These are phyloP conservation scores for Penicillium hesseltinei DNA, from an alignment of 2,329 filamentous ascomycete species.

Conservation along the genomic window DNA sequence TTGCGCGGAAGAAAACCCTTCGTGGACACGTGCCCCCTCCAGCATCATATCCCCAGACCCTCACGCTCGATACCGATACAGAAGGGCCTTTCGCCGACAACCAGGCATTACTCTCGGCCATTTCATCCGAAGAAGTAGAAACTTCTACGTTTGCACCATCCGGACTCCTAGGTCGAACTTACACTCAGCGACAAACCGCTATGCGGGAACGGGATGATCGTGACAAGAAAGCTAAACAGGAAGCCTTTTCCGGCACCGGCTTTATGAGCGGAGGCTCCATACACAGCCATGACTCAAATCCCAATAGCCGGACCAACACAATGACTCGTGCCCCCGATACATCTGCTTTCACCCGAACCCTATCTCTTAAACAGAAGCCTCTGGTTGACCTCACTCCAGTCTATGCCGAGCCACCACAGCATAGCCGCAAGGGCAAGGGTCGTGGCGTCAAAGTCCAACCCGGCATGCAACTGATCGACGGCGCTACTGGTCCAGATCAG, in stretches of 20 bases:
- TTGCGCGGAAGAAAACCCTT: constrained; percentile 28
- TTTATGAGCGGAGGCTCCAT: constrained; percentile 48
- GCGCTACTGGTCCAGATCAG: constrained; percentile 42
- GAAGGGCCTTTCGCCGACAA: constrained; percentile 9
- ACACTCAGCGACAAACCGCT: constrained; percentile 40
- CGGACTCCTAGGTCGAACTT: constrained; percentile 40
- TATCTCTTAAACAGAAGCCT: constrained; percentile 53
- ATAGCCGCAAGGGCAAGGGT: constrained; percentile 36
- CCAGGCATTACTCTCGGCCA: constrained; percentile 3
- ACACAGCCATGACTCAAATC: constrained; percentile 35
- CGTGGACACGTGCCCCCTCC: constrained; percentile 33
- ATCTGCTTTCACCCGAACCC: constrained; percentile 44
- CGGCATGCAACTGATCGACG: constrained; percentile 42
- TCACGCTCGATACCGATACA: constrained; percentile 26
- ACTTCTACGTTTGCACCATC: constrained; percentile 37
- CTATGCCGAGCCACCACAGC: constrained; percentile 60
- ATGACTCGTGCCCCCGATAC: constrained; percentile 29
- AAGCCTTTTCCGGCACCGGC: constrained; percentile 52
- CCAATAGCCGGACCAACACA: constrained; percentile 34
- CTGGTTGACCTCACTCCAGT: constrained; percentile 66
- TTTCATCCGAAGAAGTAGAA: constrained; percentile 17
- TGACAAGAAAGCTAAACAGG: constrained; percentile 37
- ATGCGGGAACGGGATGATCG: constrained; percentile 42
- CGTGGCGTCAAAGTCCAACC: constrained; percentile 46
- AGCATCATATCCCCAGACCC: constrained; percentile 28